A percentile compares a stretch with the other conserved stretches of the same genome.
phyloP scores from a whole-genome alignment of 2,329 filamentous ascomycete species.

The Pezicula neosporulosa region DNA sequence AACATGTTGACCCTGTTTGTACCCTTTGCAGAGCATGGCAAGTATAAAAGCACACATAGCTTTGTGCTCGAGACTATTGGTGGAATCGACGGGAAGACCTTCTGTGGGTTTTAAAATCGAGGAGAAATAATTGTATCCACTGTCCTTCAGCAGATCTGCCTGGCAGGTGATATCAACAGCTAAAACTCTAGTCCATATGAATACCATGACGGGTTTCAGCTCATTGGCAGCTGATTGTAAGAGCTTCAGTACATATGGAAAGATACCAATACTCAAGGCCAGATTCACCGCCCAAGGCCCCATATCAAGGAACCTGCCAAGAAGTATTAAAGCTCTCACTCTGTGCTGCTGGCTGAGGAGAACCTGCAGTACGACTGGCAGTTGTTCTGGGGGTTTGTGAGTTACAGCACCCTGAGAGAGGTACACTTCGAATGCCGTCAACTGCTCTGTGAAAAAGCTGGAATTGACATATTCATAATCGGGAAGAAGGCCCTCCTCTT shows the following conservation, averaged over 20 bases:
- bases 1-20: slow-evolving; percentile 86
- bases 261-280: slow-evolving; percentile 95
- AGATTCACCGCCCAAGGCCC: slow-evolving; percentile 99
- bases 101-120: slow-evolving; percentile 84
- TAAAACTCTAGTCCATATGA: slow-evolving; percentile 95
- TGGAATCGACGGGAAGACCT: slow-evolving; percentile 67
- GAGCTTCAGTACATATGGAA: slow-evolving; percentile 96
- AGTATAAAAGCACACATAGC: slow-evolving; percentile 99
- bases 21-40: slow-evolving; percentile 94
- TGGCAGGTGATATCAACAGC: slow-evolving; percentile 95
- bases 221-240: slow-evolving; percentile 93
- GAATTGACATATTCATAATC: slow-evolving; percentile 95
- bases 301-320: slow-evolving; percentile 91
- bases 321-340: slow-evolving; percentile 82
- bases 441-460: slow-evolving; percentile 92
- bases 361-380: slow-evolving; percentile 94
- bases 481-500: slow-evolving; percentile 56
- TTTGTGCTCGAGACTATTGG: slow-evolving; percentile 86
- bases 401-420: slow-evolving; percentile 78
- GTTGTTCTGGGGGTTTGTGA: slow-evolving; percentile 85
- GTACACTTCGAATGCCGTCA: slow-evolving; percentile 97
- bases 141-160: slow-evolving; percentile 91
- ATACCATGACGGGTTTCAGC: slow-evolving; percentile 97
- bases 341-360: slow-evolving; percentile 93
- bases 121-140: slow-evolving; percentile 95